Evolutionary conservation across 768 basidiomycete genomes (phyloP).

Genomic region (Pleurotus salmoneostramineus): DNA sequence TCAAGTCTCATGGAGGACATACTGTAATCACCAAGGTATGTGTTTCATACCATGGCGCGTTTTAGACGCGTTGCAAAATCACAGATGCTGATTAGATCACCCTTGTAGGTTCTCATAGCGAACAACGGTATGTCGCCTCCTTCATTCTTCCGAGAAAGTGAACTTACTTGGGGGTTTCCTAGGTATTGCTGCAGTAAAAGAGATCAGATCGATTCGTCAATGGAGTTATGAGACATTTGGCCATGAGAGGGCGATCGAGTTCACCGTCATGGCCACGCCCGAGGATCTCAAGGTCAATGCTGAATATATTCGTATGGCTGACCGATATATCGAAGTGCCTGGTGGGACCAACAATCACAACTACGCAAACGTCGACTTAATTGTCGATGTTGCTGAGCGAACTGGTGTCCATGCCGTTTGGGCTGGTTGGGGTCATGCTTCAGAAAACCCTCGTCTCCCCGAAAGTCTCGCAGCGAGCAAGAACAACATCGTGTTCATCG

Average conservation of each 20-base stretch:
- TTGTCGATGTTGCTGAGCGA: constrained; percentile 96
- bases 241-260: constrained; percentile 91
- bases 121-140: constrained; percentile 73
- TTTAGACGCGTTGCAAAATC: constrained; percentile 5
- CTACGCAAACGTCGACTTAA: constrained; percentile 98
- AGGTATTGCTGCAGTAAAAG: constrained; percentile 99
- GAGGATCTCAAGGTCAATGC: constrained; percentile 99
- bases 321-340: constrained; percentile 97
- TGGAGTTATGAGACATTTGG: constrained; percentile 99
- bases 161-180: constrained; percentile 14
- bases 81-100: background rate
- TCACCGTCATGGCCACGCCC: constrained; percentile 99
- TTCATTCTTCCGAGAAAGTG: background rate
- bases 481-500: constrained; percentile 98
- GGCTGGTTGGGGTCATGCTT: constrained; percentile 99
- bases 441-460: constrained; percentile 95
- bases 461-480: constrained; percentile 90
- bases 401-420: constrained; percentile 98
- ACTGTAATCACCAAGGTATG: constrained; percentile 97
- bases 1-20: constrained; percentile 87
- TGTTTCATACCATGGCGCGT: constrained; percentile 7
- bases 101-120: constrained; percentile 86
- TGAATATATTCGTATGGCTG: constrained; percentile 99
- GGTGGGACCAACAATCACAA: constrained; percentile 99
- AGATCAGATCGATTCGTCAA: constrained; percentile 97